phyloP scores from a whole-genome alignment of 345 rosid genomes.

The Turritis glabra region DNA sequence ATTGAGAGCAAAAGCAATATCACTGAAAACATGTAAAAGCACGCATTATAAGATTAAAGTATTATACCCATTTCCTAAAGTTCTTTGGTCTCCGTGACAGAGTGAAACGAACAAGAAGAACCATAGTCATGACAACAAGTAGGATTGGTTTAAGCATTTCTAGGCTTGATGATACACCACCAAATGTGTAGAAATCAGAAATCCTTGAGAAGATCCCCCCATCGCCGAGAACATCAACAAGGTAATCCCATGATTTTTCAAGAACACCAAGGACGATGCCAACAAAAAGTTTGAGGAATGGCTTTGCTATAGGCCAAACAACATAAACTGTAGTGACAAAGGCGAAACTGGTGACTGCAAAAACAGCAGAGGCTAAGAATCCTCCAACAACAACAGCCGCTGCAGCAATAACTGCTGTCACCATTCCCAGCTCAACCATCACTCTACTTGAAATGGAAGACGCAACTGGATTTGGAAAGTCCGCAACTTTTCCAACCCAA shows the following conservation, averaged over 20 bases:
- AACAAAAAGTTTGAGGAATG: slow-evolving; percentile 65
- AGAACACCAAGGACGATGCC: slow-evolving; percentile 54
- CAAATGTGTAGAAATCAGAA: slow-evolving; percentile 66
- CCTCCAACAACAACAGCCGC: slow-evolving; percentile 90
- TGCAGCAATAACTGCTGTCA: slow-evolving; percentile 80
- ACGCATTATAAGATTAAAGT: not conserved
- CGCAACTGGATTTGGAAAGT: slow-evolving; percentile 81
- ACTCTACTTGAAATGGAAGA: slow-evolving; percentile 94
- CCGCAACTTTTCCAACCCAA: slow-evolving; percentile 71
- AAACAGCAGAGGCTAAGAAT: slow-evolving; percentile 80
- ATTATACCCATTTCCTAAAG: slow-evolving; percentile 90
- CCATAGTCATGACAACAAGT: slow-evolving; percentile 79
- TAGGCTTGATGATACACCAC: slow-evolving; percentile 79
- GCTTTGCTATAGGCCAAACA: slow-evolving; percentile 76
- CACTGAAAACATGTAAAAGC: slow-evolving; percentile 13
- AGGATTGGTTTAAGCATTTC: slow-evolving; percentile 76
- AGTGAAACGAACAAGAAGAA: slow-evolving; percentile 85
- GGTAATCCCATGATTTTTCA: slow-evolving; percentile 65
- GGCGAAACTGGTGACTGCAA: slow-evolving; percentile 81
- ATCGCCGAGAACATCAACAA: slow-evolving; percentile 60
- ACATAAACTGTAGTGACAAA: slow-evolving; percentile 73
- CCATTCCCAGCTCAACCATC: slow-evolving; percentile 95
- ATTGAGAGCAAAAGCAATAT: slow-evolving; percentile 5
- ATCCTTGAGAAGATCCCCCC: slow-evolving; percentile 71
- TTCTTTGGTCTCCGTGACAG: slow-evolving; percentile 92